phyloP scores from a whole-genome alignment of 164 flowering plant genomes.

The Umbellularia californica region DNA sequence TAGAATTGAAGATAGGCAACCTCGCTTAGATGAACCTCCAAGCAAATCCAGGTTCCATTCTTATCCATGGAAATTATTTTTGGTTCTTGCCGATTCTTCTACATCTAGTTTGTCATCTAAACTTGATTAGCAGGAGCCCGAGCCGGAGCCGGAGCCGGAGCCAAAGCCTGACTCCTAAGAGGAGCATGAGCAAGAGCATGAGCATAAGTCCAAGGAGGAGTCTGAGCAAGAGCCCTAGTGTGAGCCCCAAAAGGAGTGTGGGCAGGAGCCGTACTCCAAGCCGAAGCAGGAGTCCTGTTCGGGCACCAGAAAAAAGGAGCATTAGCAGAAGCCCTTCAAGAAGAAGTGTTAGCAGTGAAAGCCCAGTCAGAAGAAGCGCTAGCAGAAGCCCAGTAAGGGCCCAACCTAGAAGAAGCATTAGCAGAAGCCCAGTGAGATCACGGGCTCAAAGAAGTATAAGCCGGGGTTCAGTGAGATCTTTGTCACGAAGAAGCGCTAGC shows the following conservation, averaged over 20 bases:
- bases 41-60: slow-evolving; percentile 64
- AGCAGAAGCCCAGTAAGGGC: slow-evolving; percentile 40
- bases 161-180: slow-evolving; percentile 61
- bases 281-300: slow-evolving; percentile 36
- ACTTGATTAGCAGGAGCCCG: slow-evolving; percentile 72
- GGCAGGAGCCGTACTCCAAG: slow-evolving; percentile 46
- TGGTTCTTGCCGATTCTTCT: not conserved
- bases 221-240: slow-evolving; percentile 55
- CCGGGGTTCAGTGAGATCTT: slow-evolving; percentile 35
- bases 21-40: slow-evolving; percentile 68
- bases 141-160: slow-evolving; percentile 86
- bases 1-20: slow-evolving; percentile 54
- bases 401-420: slow-evolving; percentile 31
- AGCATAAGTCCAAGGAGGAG: slow-evolving; percentile 73
- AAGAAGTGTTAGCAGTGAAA: slow-evolving; percentile 43
- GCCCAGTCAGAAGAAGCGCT: slow-evolving; percentile 48
- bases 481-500: slow-evolving; percentile 34
- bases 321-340: slow-evolving; percentile 52
- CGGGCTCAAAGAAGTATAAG: slow-evolving; percentile 39
- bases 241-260: slow-evolving; percentile 36
- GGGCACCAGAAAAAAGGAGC: slow-evolving; percentile 26
- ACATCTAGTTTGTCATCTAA: not conserved
- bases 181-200: slow-evolving; percentile 70
- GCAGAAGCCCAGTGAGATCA: slow-evolving; percentile 44
- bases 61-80: not conserved